These are phyloP conservation scores for Fusarium guadeloupense DNA, from an alignment of 2,329 filamentous ascomycete species.

Conservation along the genomic window DNA sequence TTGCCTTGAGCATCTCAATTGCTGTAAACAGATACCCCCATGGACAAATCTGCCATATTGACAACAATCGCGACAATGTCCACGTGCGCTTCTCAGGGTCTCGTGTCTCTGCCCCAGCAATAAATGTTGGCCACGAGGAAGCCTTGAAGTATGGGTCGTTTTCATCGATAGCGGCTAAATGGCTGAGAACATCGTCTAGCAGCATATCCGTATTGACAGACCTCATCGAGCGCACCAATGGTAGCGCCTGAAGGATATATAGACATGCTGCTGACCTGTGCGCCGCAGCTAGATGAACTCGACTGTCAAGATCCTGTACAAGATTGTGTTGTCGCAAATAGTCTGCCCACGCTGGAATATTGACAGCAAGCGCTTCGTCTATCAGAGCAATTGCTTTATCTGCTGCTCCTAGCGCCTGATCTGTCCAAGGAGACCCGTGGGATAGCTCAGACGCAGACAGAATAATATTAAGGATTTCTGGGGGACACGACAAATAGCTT, in stretches of 20 bases:
- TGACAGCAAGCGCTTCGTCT: constrained; percentile 53
- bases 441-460: constrained; percentile 56
- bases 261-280: constrained; percentile 59
- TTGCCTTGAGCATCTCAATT: constrained; percentile 59
- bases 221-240: constrained; percentile 49
- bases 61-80: constrained; percentile 59
- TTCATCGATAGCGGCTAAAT: constrained; percentile 59
- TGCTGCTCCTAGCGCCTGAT: constrained; percentile 46
- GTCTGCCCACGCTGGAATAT: constrained; percentile 55
- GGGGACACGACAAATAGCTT: constrained; percentile 55
- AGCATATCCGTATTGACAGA: constrained; percentile 56
- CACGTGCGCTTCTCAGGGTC: constrained; percentile 58
- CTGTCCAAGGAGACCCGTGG: constrained; percentile 47
- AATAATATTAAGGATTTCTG: constrained; percentile 57
- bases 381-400: constrained; percentile 53
- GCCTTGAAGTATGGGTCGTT: constrained; percentile 65
- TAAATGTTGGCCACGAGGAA: constrained; percentile 67
- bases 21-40: constrained; percentile 63
- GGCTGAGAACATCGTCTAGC: constrained; percentile 59
- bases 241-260: constrained; percentile 57
- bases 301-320: constrained; percentile 53
- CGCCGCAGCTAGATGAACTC: constrained; percentile 56
- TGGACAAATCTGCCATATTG: constrained; percentile 56
- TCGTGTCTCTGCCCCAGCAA: constrained; percentile 64
- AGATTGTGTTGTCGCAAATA: constrained; percentile 49